Evolutionary conservation across 176 grass and related monocot genomes (phyloP), one percentile per base, ranked within the genome.

Genomic region (Tillandsia leiboldiana): DNA sequence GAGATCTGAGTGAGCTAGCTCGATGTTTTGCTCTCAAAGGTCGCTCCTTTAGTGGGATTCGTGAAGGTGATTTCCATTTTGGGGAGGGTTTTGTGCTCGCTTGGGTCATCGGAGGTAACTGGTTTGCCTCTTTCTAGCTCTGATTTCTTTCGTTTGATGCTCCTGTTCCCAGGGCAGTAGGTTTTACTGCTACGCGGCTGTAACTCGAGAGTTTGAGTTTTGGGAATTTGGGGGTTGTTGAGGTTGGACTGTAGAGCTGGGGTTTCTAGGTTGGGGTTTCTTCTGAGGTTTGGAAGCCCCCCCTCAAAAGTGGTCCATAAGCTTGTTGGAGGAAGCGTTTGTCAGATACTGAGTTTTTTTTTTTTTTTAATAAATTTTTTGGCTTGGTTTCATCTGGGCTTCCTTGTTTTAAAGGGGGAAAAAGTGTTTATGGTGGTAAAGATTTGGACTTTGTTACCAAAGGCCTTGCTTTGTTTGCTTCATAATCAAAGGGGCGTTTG

Each of bases 1-100:
- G 75, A 56, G 75, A 77, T 77, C 75, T 77, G 75, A 53, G n/a
- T 47, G 75, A 70, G 67, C n/a, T 14, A 20, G 68, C 28, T 53
- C 17, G 12, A 20, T 65, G 56, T 61, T 11, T 62, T 66, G 67
- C 26, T 57, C 53, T 22, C 29, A 22, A 71, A 78, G 18, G 28
- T 61, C n/a, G 69, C 53, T 51, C 50, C 67, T 53, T 78, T 42
- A 42, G 67, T 51, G 56, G 23, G 5, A 69, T 78, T 70, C 14
- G 29, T 58, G 53, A 51, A 50, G 33, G 26, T 78, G 49, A 50
- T 61, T 71, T 71, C 13, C 63, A 13, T 33, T 15, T 64, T 71
- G 50, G 50, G 12, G 68, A 11, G 54, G 48, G 65, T 69, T 77
- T 68, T 70, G 75, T 51, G 61, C 17, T 65, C 15, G 47, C 51